phyloP scores from a whole-genome alignment of 208 protist genomes.

The Porcisia hertigi region DNA sequence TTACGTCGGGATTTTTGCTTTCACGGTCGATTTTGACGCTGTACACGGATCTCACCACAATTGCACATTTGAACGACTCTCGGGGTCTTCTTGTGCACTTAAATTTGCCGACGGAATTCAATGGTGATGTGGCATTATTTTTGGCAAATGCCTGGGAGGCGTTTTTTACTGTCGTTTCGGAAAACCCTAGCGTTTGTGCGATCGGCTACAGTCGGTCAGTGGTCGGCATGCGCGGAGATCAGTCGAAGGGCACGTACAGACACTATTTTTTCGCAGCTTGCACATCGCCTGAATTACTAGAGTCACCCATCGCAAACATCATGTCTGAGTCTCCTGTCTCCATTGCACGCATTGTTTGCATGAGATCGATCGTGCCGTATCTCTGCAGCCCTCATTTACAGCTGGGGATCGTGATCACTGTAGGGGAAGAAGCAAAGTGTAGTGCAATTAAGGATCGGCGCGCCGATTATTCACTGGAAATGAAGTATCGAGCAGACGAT shows the following conservation, averaged over 20 bases:
- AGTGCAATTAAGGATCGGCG: conserved; percentile 33
- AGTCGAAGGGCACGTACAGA: conserved; percentile 41
- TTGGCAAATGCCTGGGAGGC: conserved; percentile 57
- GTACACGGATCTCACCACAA: conserved; percentile 34
- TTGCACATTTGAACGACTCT: conserved; percentile 54
- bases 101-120: conserved; percentile 52
- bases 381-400: conserved; percentile 52
- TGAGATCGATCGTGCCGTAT: conserved; percentile 68
- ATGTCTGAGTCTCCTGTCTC: conserved; percentile 23
- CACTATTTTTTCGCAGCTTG: conserved; percentile 79
- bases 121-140: conserved; percentile 37
- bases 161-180: conserved; percentile 50
- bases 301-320: conserved; percentile 4
- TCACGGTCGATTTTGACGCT: conserved; percentile 60
- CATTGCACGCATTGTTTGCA: conserved; percentile 34
- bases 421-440: conserved; percentile 60
- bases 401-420: conserved; percentile 60
- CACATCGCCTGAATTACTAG: conserved; percentile 19
- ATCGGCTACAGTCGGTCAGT: conserved; percentile 63
- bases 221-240: conserved; percentile 26
- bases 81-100: conserved; percentile 59
- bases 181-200: conserved; percentile 40
- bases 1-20: conserved; percentile 65
- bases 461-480: conserved; percentile 37
- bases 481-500: conserved; percentile 46